Conservation (phyloP, 495 filamentous ascomycete species). For the Glonium stellatum region DNA sequence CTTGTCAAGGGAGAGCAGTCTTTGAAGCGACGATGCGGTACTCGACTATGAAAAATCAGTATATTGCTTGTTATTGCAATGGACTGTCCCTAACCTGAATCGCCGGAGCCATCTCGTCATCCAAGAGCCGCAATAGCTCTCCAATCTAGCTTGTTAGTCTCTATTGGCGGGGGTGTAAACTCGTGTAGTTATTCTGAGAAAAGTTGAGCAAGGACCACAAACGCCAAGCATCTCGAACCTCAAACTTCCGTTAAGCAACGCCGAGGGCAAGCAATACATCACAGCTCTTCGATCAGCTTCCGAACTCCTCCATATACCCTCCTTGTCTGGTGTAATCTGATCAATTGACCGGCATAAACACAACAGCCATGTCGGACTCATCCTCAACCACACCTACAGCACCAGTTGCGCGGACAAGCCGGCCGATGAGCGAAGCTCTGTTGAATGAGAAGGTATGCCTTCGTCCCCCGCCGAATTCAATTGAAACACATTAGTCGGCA, state of each 20-base stretch:
- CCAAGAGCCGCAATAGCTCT: not conserved
- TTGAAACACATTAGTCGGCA: not conserved
- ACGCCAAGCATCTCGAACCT: not conserved
- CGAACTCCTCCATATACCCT: not conserved
- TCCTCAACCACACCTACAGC: slow-evolving; percentile 44
- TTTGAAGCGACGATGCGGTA: slow-evolving; percentile 14
- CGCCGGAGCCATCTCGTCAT: not conserved
- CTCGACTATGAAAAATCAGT: not conserved
- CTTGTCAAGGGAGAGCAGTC: slow-evolving; percentile 24
- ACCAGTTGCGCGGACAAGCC: slow-evolving; percentile 47
- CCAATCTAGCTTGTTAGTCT: not conserved
- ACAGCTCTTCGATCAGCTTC: not conserved
- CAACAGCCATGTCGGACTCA: slow-evolving; percentile 50
- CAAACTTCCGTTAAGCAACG: slow-evolving; percentile 15
- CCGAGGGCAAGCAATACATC: slow-evolving; percentile 2
- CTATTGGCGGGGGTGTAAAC: not conserved
- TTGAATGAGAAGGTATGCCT: slow-evolving; percentile 87
- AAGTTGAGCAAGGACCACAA: slow-evolving; percentile 13
- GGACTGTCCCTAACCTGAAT: not conserved
- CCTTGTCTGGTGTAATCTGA: not conserved
- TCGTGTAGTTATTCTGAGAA: slow-evolving; percentile 2
- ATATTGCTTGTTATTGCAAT: not conserved
- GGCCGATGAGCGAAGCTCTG: slow-evolving; percentile 86
- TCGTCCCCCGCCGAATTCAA: not conserved
- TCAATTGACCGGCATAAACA: slow-evolving; percentile 6